Evolutionary conservation across 352 stramenopile species (phyloP).

Genomic region (Phytophthora idaei): DNA sequence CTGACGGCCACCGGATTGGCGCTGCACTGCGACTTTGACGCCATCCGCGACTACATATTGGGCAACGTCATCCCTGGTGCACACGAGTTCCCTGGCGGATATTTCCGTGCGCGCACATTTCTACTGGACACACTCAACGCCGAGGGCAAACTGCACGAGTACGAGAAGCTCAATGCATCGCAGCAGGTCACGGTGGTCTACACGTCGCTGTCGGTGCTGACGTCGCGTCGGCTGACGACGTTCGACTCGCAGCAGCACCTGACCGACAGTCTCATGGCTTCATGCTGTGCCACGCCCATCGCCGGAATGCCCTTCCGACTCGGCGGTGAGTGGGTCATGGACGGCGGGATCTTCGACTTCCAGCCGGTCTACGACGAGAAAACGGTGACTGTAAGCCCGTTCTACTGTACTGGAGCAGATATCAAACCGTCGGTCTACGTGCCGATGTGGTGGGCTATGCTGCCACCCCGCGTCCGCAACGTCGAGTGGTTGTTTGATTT

Average conservation of each 20-base stretch:
- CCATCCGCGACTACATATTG: constrained; percentile 68
- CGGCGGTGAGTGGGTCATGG: constrained; percentile 81
- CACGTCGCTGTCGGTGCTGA: constrained; percentile 66
- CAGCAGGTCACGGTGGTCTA: constrained; percentile 72
- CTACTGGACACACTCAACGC: constrained; percentile 51
- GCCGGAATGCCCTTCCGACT: constrained; percentile 81
- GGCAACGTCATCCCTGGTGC: constrained; percentile 55
- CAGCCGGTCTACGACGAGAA: constrained; percentile 66
- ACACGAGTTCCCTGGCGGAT: constrained; percentile 48
- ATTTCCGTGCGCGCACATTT: constrained; percentile 73
- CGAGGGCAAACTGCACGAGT: constrained; percentile 52
- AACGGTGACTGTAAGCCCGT: constrained; percentile 83
- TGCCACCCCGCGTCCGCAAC: constrained; percentile 67
- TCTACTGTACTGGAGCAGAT: constrained; percentile 88
- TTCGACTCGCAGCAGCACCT: constrained; percentile 72
- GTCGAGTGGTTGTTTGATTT: constrained; percentile 88
- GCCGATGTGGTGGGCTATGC: constrained; percentile 86
- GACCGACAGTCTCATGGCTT: constrained; percentile 61
- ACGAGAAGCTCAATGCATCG: constrained; percentile 51
- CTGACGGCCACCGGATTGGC: constrained; percentile 73
- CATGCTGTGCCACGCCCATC: constrained; percentile 79
- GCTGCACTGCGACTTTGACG: constrained; percentile 76
- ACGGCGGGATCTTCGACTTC: constrained; percentile 7
- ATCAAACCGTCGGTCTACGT: constrained; percentile 92
- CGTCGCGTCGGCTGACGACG: constrained; percentile 59